Conservation (phyloP, 768 basidiomycete genomes). For the Phylloporus sp. region DNA sequence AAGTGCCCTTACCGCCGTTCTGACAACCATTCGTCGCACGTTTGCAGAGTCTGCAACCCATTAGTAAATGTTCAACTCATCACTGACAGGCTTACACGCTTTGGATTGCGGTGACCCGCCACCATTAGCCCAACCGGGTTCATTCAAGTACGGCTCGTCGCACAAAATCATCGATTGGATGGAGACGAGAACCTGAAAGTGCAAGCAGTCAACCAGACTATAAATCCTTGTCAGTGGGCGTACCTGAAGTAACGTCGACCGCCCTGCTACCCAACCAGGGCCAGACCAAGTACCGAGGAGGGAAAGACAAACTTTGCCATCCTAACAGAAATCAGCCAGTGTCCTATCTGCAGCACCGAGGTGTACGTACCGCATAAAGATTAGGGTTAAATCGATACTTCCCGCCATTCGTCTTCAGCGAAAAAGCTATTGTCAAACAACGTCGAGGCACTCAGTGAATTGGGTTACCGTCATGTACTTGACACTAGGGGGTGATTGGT, state of each 20-base stretch:
- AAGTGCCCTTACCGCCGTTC: conserved; percentile 62
- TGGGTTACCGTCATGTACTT: conserved; percentile 56
- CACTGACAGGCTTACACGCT: conserved; percentile 53
- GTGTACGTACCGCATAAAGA: conserved; percentile 70
- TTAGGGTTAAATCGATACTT: conserved; percentile 94
- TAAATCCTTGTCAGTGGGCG: conserved; percentile 9
- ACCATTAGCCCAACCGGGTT: conserved; percentile 80
- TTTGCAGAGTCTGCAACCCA: conserved; percentile 74
- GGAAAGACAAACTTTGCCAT: conserved; percentile 92
- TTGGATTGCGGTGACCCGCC: conserved; percentile 72
- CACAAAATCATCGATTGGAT: conserved; percentile 97
- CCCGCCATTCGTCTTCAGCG: conserved; percentile 71
- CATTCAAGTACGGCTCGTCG: conserved; percentile 89
- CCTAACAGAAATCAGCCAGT: conserved; percentile 39
- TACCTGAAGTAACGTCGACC: conserved; percentile 85
- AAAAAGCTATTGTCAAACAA: conserved; percentile 7
- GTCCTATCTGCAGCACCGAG: background rate
- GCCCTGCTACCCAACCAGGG: conserved; percentile 90
- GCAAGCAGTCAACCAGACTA: background rate
- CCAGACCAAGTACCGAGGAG: conserved; percentile 91
- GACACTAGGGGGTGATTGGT: conserved; percentile 75
- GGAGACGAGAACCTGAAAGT: conserved; percentile 69
- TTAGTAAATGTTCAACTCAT: conserved; percentile 7
- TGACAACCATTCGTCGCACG: conserved; percentile 87
- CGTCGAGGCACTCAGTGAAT: background rate